Evolutionary conservation across 2,329 filamentous ascomycete species (phyloP).

Genomic region (Clarireedia paspali): DNA sequence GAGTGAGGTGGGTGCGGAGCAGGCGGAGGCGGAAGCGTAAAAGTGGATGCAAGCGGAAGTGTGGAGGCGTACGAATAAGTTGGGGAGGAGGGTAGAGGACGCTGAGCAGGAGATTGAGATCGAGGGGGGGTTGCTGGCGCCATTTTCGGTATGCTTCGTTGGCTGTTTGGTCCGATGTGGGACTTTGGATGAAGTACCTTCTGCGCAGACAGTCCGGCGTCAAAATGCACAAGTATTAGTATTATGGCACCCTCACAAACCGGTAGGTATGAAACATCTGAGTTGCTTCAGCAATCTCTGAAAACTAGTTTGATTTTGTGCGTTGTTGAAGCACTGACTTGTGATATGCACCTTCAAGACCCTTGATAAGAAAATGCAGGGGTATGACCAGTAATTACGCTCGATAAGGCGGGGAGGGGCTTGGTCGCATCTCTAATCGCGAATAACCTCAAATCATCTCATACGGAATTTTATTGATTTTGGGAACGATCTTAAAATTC

Average conservation of each 20-base stretch:
- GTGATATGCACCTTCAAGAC: not conserved
- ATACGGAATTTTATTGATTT: not conserved
- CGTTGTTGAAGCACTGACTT: no score
- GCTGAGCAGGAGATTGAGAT: slow-evolving; percentile 43
- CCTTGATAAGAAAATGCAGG: slow-evolving; percentile 7
- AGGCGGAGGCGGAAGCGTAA: slow-evolving; percentile 52
- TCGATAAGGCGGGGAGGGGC: slow-evolving; percentile 1
- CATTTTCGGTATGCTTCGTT: slow-evolving; percentile 13
- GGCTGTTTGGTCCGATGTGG: slow-evolving; percentile 9
- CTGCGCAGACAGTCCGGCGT: not conserved
- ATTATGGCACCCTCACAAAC: not conserved
- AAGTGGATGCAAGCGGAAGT: slow-evolving; percentile 47
- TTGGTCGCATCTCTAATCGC: not conserved
- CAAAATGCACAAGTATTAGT: not conserved
- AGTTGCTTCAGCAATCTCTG: not conserved
- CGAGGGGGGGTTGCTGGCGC: slow-evolving; percentile 19
- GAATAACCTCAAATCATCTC: not conserved
- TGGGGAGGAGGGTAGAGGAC: slow-evolving; percentile 54
- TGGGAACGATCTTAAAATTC: not conserved
- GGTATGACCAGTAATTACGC: not conserved
- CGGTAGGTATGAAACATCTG: not conserved
- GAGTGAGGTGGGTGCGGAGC: slow-evolving; percentile 49
- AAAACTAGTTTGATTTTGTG: no score
- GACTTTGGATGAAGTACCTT: not conserved
- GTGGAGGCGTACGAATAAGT: slow-evolving; percentile 58